Conservation (phyloP, 2,329 filamentous ascomycete species). For the Aspergillus luchuensis region DNA sequence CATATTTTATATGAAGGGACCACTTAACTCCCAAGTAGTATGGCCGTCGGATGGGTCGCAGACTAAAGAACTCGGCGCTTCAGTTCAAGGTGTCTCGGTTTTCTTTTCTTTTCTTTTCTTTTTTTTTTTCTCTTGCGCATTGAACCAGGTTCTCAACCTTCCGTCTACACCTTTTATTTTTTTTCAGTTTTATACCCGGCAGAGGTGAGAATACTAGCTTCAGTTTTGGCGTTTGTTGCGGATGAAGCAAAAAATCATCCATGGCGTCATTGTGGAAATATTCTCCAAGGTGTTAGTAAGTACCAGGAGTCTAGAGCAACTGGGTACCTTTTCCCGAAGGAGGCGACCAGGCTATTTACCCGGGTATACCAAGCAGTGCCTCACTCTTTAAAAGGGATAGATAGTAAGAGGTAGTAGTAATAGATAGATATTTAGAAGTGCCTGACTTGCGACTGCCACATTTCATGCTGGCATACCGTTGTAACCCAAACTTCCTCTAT, state of each 20-base stretch:
- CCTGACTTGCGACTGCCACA: not conserved
- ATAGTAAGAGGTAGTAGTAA: too few species aligned
- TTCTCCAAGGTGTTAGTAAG: conserved; percentile 1
- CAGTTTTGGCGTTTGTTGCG: not conserved
- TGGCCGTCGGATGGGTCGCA: not conserved
- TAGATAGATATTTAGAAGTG: not conserved
- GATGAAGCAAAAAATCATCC: not conserved
- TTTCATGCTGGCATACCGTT: not conserved
- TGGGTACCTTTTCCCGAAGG: not conserved
- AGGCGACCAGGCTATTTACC: not conserved
- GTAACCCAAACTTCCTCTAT: not conserved
- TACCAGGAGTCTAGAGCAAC: not conserved
- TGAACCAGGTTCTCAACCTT: not conserved
- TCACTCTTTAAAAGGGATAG: not conserved
- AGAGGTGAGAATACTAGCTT: not conserved
- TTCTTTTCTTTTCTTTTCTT: not conserved
- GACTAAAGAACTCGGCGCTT: not conserved
- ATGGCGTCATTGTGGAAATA: conserved; percentile 9
- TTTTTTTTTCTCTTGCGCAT: not conserved
- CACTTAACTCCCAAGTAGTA: conserved; percentile 2
- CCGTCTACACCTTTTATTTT: not conserved
- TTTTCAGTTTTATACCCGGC: not conserved
- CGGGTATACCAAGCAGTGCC: not conserved
- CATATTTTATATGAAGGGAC: conserved; percentile 17
- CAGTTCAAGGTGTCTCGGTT: not conserved